Evolutionary conservation across 371 early-diverging fungal genomes (phyloP).

Genomic region (Mortierella sp.): DNA sequence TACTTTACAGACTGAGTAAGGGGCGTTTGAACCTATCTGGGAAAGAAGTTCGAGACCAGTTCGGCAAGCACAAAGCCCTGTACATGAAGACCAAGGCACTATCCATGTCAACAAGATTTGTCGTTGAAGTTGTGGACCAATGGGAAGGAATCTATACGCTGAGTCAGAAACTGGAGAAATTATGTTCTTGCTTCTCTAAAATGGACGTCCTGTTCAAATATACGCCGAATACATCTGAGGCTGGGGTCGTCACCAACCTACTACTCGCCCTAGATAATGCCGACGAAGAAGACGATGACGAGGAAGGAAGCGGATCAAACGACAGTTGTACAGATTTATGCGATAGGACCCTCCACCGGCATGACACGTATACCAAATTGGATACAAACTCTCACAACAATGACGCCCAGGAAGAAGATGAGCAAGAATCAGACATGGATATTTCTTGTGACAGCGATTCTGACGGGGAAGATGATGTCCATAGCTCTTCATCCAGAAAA

Average conservation of each 20-base stretch:
- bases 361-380: no score
- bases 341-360: no score
- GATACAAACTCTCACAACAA: no score
- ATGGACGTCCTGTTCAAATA: background rate
- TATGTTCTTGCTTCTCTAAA: background rate
- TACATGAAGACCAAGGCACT: background rate
- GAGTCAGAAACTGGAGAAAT: background rate
- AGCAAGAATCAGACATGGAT: background rate
- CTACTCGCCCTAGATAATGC: background rate
- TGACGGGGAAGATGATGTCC: background rate
- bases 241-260: background rate
- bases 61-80: background rate
- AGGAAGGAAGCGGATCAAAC: no score
- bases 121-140: background rate
- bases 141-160: background rate
- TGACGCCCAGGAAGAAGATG: background rate
- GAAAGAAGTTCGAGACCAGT: background rate
- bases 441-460: background rate
- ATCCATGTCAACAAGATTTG: background rate
- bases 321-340: no score
- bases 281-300: background rate
- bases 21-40: background rate
- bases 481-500: background rate
- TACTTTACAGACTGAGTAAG: constrained; percentile 1
- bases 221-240: background rate